A percentile compares a stretch with the other conserved stretches of the same genome.
Evolutionary conservation across 176 grass and related monocot genomes (phyloP).

Genomic region (Eragrostis curvula): DNA sequence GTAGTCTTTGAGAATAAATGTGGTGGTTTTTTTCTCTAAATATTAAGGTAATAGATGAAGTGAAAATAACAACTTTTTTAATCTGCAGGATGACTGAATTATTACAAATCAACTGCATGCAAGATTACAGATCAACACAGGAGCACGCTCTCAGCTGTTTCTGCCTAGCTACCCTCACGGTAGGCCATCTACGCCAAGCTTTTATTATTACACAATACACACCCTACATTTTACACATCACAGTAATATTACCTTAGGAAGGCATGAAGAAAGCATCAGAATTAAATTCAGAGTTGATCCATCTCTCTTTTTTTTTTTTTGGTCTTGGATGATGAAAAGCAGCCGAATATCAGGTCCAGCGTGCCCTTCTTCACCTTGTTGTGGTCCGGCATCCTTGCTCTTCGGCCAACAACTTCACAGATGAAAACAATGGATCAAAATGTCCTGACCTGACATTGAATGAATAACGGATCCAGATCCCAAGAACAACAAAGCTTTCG

Average conservation of each 20-base stretch:
- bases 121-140: not conserved
- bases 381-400: conserved; percentile 22
- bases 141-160: not conserved
- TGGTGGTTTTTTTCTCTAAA: too few relatives aligned
- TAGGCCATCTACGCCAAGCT: not conserved
- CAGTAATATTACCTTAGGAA: not conserved
- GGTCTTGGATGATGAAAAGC: not conserved
- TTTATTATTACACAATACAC: not conserved
- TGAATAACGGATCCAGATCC: too few relatives aligned
- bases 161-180: not conserved
- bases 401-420: not conserved
- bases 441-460: not conserved
- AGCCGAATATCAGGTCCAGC: not conserved
- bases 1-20: too few relatives aligned
- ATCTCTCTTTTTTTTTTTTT: too few relatives aligned
- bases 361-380: conserved; percentile 44
- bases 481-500: too few relatives aligned
- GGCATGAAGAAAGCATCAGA: too few relatives aligned
- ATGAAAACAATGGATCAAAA: not conserved
- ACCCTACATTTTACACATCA: not conserved
- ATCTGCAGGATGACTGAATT: not conserved
- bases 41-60: too few relatives aligned
- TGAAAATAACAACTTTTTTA: too few relatives aligned
- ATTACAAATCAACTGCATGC: not conserved
- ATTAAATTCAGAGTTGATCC: too few relatives aligned